These are phyloP conservation scores for Colletotrichum australisinense DNA, from an alignment of 2,329 filamentous ascomycete genomes.

Conservation along the genomic window DNA sequence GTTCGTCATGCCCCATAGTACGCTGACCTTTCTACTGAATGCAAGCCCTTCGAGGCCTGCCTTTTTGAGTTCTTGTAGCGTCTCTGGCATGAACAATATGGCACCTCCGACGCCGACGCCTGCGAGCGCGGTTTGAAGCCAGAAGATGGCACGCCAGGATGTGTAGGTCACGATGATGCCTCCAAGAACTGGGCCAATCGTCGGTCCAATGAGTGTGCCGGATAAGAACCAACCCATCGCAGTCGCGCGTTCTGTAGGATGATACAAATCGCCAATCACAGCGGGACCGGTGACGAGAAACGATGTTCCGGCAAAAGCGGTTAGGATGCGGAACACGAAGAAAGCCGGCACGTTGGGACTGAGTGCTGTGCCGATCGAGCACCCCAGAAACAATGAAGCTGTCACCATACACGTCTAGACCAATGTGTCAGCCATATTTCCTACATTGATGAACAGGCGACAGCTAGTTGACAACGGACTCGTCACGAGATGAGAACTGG, in stretches of 20 bases:
- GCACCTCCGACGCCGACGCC: constrained; percentile 65
- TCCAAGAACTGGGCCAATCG: constrained; percentile 72
- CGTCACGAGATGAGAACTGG: background rate
- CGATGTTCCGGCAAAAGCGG: constrained; percentile 76
- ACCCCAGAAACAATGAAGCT: constrained; percentile 66
- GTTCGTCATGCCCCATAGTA: constrained; percentile 64
- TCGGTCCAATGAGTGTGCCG: constrained; percentile 74
- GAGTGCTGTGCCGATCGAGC: constrained; percentile 74
- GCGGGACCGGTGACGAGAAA: constrained; percentile 76
- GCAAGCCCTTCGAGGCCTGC: constrained; percentile 69
- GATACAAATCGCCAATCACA: constrained; percentile 68
- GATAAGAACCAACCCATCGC: constrained; percentile 75
- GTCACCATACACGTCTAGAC: constrained; percentile 35
- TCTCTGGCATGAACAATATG: constrained; percentile 74
- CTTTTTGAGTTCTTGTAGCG: constrained; percentile 71
- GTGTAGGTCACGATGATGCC: constrained; percentile 77
- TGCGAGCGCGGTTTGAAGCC: constrained; percentile 74
- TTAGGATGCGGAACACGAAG: constrained; percentile 76
- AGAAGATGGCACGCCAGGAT: constrained; percentile 77
- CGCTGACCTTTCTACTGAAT: constrained; percentile 52
- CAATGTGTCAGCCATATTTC: background rate
- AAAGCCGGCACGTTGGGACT: constrained; percentile 74
- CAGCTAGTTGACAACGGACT: background rate
- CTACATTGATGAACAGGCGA: background rate
- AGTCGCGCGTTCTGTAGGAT: constrained; percentile 72